Evolutionary conservation across 768 basidiomycete genomes (phyloP).

Genomic region (Podaxis sp.): DNA sequence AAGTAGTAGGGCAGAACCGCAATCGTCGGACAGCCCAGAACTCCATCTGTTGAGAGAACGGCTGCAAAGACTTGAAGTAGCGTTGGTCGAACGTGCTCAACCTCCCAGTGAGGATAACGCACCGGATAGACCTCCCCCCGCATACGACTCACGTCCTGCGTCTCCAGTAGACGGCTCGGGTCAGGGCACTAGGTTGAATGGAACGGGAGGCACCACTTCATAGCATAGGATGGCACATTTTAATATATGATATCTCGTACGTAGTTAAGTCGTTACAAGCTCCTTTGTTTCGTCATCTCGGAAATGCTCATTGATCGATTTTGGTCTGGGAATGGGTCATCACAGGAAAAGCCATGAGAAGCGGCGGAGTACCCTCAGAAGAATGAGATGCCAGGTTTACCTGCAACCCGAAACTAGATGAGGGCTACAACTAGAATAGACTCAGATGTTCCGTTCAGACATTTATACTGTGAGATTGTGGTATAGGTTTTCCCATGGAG

Average conservation of each 20-base stretch:
- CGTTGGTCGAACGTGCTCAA: not conserved
- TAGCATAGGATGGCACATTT: not conserved
- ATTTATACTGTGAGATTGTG: too few relatives aligned
- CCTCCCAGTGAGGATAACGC: not conserved
- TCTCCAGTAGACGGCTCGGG: not conserved
- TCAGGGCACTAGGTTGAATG: not conserved
- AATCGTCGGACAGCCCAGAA: not conserved
- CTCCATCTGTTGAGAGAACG: slow-evolving; percentile 4
- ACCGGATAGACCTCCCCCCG: slow-evolving; percentile 1
- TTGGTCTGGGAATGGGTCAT: too few relatives aligned
- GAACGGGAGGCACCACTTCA: not conserved
- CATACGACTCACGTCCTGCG: not conserved
- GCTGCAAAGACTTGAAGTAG: not conserved
- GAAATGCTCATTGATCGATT: too few relatives aligned
- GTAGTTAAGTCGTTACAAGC: not conserved
- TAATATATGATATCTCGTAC: not conserved
- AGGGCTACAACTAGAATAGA: too few relatives aligned
- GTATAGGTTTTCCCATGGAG: too few relatives aligned
- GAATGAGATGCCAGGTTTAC: too few relatives aligned
- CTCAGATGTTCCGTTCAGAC: too few relatives aligned
- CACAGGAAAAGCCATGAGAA: too few relatives aligned
- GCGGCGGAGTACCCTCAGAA: too few relatives aligned
- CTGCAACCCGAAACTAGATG: too few relatives aligned
- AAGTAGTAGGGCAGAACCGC: not conserved
- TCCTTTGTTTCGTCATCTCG: too few relatives aligned